Evolutionary conservation across 495 filamentous ascomycete species (phyloP).

Genomic region (Penicillium cosmopolitanum): DNA sequence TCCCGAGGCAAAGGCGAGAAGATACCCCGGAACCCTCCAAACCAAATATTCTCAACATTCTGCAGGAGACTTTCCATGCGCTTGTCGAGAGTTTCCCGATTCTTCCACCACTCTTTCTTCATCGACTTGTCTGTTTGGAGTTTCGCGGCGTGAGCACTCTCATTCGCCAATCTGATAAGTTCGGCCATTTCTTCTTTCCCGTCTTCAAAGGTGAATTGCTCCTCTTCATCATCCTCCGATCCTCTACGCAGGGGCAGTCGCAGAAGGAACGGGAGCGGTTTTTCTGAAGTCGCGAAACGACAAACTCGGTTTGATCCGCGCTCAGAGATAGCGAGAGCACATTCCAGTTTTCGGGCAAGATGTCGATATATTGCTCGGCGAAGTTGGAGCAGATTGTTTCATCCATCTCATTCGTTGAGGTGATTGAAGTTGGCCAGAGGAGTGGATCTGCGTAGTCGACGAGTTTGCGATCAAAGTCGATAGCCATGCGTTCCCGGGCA

Average conservation of each 20-base stretch:
- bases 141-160: conserved; percentile 75
- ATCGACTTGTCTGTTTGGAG: conserved; percentile 60
- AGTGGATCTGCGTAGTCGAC: conserved; percentile 45
- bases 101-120: conserved; percentile 86
- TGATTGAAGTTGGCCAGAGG: conserved; percentile 38
- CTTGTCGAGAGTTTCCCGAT: conserved; percentile 75
- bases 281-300: conserved; percentile 74
- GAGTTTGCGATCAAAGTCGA: conserved; percentile 47
- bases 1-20: conserved; percentile 73
- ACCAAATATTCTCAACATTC: conserved; percentile 90
- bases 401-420: conserved; percentile 24
- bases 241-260: conserved; percentile 82
- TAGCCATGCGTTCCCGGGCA: conserved; percentile 46
- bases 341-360: conserved; percentile 81
- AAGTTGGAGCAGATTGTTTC: conserved; percentile 38
- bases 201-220: conserved; percentile 79
- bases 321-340: conserved; percentile 83
- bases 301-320: conserved; percentile 78
- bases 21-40: conserved; percentile 90
- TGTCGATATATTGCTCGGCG: conserved; percentile 50
- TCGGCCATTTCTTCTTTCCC: conserved; percentile 78
- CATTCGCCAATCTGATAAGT: conserved; percentile 77
- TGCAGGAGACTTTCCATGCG: conserved; percentile 76
- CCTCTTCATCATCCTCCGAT: conserved; percentile 80
- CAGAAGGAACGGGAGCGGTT: conserved; percentile 75